Base-by-base conservation (phyloP, 176 grass and related monocot genomes). In the Otatea glauca region DNA sequence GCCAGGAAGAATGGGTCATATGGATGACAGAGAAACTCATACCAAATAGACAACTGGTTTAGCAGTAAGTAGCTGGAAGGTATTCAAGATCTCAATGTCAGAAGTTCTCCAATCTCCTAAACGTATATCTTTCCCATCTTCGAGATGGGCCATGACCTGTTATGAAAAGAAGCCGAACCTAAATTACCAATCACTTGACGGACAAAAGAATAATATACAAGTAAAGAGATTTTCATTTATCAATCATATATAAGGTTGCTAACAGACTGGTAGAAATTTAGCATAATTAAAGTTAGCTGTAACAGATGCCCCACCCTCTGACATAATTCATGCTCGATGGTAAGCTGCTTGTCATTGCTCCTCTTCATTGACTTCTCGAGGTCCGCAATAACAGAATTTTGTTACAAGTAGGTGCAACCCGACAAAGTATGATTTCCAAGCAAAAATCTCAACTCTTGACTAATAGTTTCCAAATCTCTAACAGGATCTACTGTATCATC, bases 41-140 rank as follows among this genome's bases (percentile, higher is more conserved):
- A 98, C 96, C 86, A 98, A 87, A 88, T 96, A 98, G 39, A 98
- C 88, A 84, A 98, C 96, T 86, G 96, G 88, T 70, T 98, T 98
- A 32, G 96, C 96, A 4, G 91, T 86, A 48, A 98, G 96, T 49
- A 98, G 90, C 82, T 95, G 96, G 83, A 94, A 95, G 35, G 91
- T 95, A 80, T 98, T 98, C 79, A 98, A 85, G 63, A 95, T 89
- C 88, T 98, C 96, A 93, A 98, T 67, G 65, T 98, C 96, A 84
- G 91, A 88, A 88, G 86, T 90, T 86, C 92, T 98, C 96, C 96
- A 98, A 78, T 98, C 93, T 29, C 96, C 96, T 64, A 95, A 79
- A 51, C 96, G 89, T 17, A 95, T 50, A 87, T 98, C 96, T 81
- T 98, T 98, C 32, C 93, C 91, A 25, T 92, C 91, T 68, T 79